Evolutionary conservation across 345 rosid genomes (phyloP), one percentile per base, ranked within the genome.

Genomic region (Linum lewisii): DNA sequence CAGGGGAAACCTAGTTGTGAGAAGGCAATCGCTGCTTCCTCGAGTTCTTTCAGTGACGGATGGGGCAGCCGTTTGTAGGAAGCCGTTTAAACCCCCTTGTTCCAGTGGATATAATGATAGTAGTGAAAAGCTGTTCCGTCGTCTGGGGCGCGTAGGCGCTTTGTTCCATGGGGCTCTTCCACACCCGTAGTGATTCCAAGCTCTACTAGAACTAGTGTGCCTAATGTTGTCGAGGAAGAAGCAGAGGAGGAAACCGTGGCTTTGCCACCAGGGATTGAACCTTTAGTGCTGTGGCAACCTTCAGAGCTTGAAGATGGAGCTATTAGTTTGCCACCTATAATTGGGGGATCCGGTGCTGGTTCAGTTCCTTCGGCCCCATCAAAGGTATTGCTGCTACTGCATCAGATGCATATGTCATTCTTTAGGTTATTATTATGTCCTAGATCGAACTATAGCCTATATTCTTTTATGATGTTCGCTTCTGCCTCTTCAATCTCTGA

Each of bases 361-460:
- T 54, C 77, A 66, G 63, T 93, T 89, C 77, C 99, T 93, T 71
- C 94, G 99, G 49, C 87, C 96, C 60, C 99, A 93, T 84, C 99
- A 93, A 80, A 87, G 99, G 99, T 93, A 83, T 21, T 62, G 26
- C 58, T 54, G 55, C 24, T 59, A 32, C 66, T 60, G 14, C 15
- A 42, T 7, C n/a, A 38, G 45, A 8, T 38, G 15, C 45, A 26
- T 6, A 26, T 26, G 7, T n/a, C n/a, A n/a, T n/a, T n/a, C n/a
- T n/a, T n/a, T n/a, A n/a, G n/a, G n/a, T n/a, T n/a, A n/a, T n/a
- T n/a, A n/a, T n/a, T n/a, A n/a, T n/a, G n/a, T n/a, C n/a, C 34
- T 29, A 29, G 34, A 5, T 29, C 34, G 4, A 4, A 29, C 7
- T 29, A 8, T 29, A 29, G 34, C 7, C 34, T 29, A 29, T 29